Conservation (phyloP, 2,329 filamentous ascomycete genomes). For the Colletotrichum sp. region DNA sequence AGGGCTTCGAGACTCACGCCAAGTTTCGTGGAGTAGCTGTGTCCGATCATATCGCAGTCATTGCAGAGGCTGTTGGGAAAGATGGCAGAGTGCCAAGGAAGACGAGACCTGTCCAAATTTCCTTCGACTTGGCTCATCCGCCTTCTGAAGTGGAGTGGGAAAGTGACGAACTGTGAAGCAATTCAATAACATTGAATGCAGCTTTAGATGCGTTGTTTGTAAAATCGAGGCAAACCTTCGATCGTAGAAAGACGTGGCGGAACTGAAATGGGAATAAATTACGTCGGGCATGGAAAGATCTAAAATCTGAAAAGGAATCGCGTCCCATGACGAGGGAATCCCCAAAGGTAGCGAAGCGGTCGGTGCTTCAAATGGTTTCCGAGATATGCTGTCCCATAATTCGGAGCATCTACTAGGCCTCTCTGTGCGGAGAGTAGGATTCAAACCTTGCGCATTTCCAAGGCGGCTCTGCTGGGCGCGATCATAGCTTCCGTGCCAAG, state of each 20-base stretch:
- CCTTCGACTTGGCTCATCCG: neutral
- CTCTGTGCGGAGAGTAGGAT: neutral
- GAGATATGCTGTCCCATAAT: neutral
- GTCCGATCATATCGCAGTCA: fast-evolving
- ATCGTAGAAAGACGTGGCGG: too few relatives aligned
- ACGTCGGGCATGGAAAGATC: neutral
- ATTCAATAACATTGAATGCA: too few relatives aligned
- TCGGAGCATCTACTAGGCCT: neutral
- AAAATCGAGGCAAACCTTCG: too few relatives aligned
- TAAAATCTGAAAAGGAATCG: neutral
- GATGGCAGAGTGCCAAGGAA: neutral
- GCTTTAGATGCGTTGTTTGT: too few relatives aligned
- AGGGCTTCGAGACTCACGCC: neutral
- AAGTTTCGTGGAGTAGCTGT: fast-evolving
- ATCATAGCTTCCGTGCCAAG: slow-evolving; percentile 2
- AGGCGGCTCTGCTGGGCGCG: slow-evolving; percentile 9
- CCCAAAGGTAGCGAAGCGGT: fast-evolving
- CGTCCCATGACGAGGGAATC: neutral
- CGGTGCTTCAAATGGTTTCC: neutral
- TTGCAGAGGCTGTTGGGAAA: neutral
- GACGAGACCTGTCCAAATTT: neutral
- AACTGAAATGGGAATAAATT: neutral
- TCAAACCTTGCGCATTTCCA: neutral
- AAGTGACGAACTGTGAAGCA: neutral
- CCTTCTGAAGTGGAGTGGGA: neutral